A percentile compares a stretch with the other conserved stretches of the same genome.
Conservation (phyloP, 768 basidiomycete genomes). For the Tulasnella sp. region DNA sequence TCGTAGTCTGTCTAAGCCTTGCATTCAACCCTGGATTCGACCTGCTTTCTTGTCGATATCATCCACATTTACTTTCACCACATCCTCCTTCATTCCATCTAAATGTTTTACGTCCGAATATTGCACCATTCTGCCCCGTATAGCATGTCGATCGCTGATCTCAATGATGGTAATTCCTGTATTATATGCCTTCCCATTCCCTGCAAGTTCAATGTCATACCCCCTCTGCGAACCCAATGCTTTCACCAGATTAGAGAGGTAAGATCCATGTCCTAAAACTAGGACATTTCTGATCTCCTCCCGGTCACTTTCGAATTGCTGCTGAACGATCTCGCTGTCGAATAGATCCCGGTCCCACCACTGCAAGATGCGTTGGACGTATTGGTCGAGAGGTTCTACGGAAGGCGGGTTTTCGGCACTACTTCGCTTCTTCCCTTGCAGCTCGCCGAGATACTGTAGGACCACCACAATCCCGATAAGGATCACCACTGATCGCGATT, state of each 20-base stretch:
- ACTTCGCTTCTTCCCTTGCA: constrained; percentile 19
- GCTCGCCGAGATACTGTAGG: constrained; percentile 8
- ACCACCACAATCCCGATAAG: neutral
- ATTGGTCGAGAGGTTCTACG: constrained; percentile 3
- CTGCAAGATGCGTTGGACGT: constrained; percentile 12
- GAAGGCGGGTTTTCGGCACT: neutral
- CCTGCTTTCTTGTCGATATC: neutral
- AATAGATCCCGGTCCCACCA: constrained; percentile 21
- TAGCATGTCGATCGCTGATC: neutral
- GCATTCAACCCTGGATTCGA: too few species aligned
- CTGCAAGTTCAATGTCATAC: neutral
- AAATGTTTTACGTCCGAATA: constrained; percentile 7
- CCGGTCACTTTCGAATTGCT: neutral
- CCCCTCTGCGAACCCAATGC: neutral
- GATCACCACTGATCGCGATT: neutral
- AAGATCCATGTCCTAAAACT: constrained; percentile 24
- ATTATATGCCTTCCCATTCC: neutral
- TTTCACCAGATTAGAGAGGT: constrained; percentile 16
- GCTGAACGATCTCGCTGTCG: neutral
- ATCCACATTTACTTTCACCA: constrained; percentile 18
- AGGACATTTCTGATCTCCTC: constrained; percentile 10
- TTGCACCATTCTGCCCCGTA: neutral
- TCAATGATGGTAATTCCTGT: constrained; percentile 13
- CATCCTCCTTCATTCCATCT: neutral
- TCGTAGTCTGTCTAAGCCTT: too few species aligned